Conservation (phyloP, 768 basidiomycete species). For the Suillus spraguei region DNA sequence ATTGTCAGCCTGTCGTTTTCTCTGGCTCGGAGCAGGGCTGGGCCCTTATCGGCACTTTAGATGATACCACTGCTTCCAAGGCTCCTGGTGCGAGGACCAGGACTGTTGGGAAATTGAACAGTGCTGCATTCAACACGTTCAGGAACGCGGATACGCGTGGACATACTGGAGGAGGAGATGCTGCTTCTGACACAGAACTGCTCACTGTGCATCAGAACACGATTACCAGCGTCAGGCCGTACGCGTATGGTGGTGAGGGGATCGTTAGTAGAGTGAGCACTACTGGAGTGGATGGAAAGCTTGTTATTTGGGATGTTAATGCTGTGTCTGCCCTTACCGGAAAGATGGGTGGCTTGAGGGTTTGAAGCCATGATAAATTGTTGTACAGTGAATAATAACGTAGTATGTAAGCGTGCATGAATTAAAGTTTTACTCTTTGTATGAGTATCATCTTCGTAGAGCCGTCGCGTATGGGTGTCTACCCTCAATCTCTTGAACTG, state of each 20-base stretch:
- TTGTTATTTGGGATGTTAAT: slow-evolving; percentile 89
- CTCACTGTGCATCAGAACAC: slow-evolving; percentile 97
- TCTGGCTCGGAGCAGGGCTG: slow-evolving; percentile 77
- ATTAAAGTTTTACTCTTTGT: background rate
- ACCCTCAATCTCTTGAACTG: slow-evolving; percentile 28
- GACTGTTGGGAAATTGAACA: slow-evolving; percentile 78
- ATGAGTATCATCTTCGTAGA: slow-evolving; percentile 4
- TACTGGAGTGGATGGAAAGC: slow-evolving; percentile 88
- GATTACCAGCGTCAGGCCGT: slow-evolving; percentile 88
- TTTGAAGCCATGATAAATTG: slow-evolving; percentile 30
- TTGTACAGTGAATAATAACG: slow-evolving; percentile 16
- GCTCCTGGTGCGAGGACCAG: slow-evolving; percentile 45
- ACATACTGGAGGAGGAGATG: slow-evolving; percentile 35
- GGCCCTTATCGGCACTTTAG: slow-evolving; percentile 79
- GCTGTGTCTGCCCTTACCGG: slow-evolving; percentile 54
- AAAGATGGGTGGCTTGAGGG: slow-evolving; percentile 51
- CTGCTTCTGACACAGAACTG: slow-evolving; percentile 67
- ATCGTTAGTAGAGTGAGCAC: slow-evolving; percentile 81
- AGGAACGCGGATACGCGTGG: slow-evolving; percentile 85
- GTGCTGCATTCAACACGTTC: slow-evolving; percentile 94
- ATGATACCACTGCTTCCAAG: slow-evolving; percentile 60
- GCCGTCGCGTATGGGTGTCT: slow-evolving; percentile 21
- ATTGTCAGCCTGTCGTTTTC: slow-evolving; percentile 94
- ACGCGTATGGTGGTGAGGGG: slow-evolving; percentile 54
- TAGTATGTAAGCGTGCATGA: background rate